Conservation (phyloP, 371 early-diverging fungal species). For the Capillidium rhysosporum region DNA sequence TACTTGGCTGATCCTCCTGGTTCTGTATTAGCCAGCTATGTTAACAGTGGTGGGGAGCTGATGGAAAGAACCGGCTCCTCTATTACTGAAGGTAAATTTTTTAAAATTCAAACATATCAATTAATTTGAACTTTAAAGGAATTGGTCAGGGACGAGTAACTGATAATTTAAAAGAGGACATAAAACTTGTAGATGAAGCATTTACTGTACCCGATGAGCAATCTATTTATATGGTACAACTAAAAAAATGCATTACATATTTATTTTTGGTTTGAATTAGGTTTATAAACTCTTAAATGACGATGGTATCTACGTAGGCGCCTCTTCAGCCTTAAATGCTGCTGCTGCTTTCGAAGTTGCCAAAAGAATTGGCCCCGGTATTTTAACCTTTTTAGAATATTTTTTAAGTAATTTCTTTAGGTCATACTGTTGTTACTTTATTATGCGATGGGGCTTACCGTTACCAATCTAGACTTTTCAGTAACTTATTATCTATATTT, state of each 20-base stretch:
- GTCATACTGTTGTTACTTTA: conserved; percentile 60
- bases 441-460: conserved; percentile 83
- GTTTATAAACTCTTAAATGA: conserved; percentile 71
- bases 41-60: conserved; percentile 45
- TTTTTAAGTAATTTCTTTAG: conserved; percentile 9
- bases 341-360: conserved; percentile 87
- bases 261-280: background rate
- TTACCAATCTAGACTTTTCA: conserved; percentile 79
- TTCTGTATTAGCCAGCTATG: conserved; percentile 60
- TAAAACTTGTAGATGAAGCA: conserved; percentile 64
- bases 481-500: conserved; percentile 17
- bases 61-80: conserved; percentile 51
- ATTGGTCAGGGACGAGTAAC: conserved; percentile 93
- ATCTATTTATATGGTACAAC: conserved; percentile 46
- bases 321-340: conserved; percentile 78
- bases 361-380: conserved; percentile 58
- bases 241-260: background rate
- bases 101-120: background rate
- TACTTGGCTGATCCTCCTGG: conserved; percentile 91
- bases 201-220: conserved; percentile 62
- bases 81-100: conserved; percentile 46
- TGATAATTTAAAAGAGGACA: conserved; percentile 60
- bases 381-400: background rate
- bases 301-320: conserved; percentile 86
- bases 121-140: conserved; percentile 12